Evolutionary conservation across 169 alveolate genomes (phyloP).

Genomic region (Cryptosporidium ryanae): DNA sequence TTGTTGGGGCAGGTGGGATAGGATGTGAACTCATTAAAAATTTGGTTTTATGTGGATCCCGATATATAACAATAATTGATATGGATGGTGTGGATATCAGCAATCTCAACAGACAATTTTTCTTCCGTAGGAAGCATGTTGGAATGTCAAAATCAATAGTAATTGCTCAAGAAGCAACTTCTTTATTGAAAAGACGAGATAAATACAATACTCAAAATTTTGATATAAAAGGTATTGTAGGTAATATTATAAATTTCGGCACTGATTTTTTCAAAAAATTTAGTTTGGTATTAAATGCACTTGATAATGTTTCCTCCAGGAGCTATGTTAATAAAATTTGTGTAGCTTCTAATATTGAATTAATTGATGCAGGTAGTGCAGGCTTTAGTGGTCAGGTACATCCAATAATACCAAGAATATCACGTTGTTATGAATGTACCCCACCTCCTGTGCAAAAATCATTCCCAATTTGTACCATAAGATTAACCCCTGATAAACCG

Average conservation of each 20-base stretch:
- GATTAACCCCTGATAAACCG: constrained; percentile 97
- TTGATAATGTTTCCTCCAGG: constrained; percentile 95
- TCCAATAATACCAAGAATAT: constrained; percentile 86
- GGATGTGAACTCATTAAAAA: constrained; percentile 98
- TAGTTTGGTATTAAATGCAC: constrained; percentile 93
- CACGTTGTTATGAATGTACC: constrained; percentile 94
- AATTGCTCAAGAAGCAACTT: constrained; percentile 83
- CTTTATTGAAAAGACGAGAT: constrained; percentile 82
- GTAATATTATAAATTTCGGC: constrained; percentile 86
- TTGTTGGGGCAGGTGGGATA: constrained; percentile 98
- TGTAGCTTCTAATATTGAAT: constrained; percentile 87
- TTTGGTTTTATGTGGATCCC: constrained; percentile 92
- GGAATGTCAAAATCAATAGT: constrained; percentile 89
- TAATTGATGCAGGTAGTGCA: constrained; percentile 96
- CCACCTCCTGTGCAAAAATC: constrained; percentile 88
- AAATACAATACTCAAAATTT: constrained; percentile 72
- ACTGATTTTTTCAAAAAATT: constrained; percentile 86
- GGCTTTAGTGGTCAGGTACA: constrained; percentile 94
- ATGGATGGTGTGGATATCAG: constrained; percentile 96
- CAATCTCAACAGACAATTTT: constrained; percentile 97
- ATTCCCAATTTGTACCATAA: constrained; percentile 98
- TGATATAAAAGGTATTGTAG: constrained; percentile 85
- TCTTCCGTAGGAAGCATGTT: constrained; percentile 90
- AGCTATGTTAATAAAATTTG: constrained; percentile 93
- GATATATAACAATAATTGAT: constrained; percentile 93